Conservation (phyloP, 1,284 basidiomycete genomes). For the Trichosporon sp. region DNA sequence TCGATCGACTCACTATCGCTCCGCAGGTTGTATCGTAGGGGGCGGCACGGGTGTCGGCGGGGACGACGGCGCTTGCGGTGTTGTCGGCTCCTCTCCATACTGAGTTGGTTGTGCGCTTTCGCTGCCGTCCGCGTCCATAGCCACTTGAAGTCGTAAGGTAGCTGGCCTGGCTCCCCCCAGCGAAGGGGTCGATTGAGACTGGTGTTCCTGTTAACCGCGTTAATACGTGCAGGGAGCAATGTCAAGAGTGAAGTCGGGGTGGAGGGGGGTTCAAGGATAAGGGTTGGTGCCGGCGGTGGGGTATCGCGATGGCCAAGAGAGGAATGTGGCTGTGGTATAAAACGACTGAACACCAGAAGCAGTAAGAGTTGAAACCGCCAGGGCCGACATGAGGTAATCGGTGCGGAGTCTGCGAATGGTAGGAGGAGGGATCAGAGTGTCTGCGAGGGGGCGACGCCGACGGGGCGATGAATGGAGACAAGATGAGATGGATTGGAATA, state of each 20-base stretch:
- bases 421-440: neutral
- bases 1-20: neutral
- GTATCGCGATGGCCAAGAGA: conserved; percentile 2
- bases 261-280: conserved; percentile 3
- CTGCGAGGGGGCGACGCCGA: neutral
- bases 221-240: neutral
- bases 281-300: neutral
- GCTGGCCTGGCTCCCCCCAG: conserved; percentile 3
- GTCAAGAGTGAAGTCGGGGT: neutral
- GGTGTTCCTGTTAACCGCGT: neutral
- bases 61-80: neutral
- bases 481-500: neutral
- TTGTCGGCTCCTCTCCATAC: neutral
- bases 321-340: conserved; percentile 4
- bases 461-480: neutral
- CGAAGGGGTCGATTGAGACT: conserved; percentile 1
- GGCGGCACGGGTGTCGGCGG: neutral
- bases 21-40: neutral
- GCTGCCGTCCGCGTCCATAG: neutral
- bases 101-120: neutral
- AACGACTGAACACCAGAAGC: conserved; percentile 2
- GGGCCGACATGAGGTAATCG: conserved; percentile 6
- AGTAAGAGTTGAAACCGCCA: conserved; percentile 5
- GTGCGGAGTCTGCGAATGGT: conserved; percentile 1
- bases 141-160: conserved; percentile 1